phyloP scores from a whole-genome alignment of 345 rosid species.

The Euphorbia pulcherrima region DNA sequence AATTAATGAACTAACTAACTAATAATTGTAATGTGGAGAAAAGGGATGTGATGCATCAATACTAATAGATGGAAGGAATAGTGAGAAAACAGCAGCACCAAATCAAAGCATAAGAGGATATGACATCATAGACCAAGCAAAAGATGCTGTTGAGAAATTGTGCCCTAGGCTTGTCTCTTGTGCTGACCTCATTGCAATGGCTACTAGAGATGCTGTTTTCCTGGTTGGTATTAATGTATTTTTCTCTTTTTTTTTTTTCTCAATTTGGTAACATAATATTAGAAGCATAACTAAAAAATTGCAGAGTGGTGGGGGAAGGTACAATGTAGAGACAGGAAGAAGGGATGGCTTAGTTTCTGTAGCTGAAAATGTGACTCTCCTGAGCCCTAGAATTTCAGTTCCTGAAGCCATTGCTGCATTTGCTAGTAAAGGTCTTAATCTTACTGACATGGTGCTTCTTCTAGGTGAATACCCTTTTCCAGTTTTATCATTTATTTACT shows the following conservation, averaged over 20 bases:
- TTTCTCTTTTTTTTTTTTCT: background rate
- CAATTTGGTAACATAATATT: no score
- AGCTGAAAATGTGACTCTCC: slow-evolving; percentile 38
- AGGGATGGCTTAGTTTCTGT: slow-evolving; percentile 50
- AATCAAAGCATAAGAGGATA: slow-evolving; percentile 48
- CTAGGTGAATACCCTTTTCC: slow-evolving; percentile 31
- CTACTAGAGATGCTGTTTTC: slow-evolving; percentile 51
- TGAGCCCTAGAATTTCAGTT: slow-evolving; percentile 43
- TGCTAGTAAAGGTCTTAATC: slow-evolving; percentile 30
- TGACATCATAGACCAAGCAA: slow-evolving; percentile 43
- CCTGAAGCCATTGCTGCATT: slow-evolving; percentile 41
- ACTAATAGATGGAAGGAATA: slow-evolving; percentile 36
- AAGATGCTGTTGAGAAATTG: slow-evolving; percentile 34
- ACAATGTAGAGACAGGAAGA: slow-evolving; percentile 56
- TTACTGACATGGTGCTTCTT: slow-evolving; percentile 52
- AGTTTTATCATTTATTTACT: no score
- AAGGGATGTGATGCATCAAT: slow-evolving; percentile 70
- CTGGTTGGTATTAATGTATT: slow-evolving; percentile 33
- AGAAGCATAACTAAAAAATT: background rate
- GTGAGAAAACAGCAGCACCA: slow-evolving; percentile 42
- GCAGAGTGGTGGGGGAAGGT: slow-evolving; percentile 46
- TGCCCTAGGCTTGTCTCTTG: slow-evolving; percentile 47
- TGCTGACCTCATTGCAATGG: slow-evolving; percentile 52
- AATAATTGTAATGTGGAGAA: slow-evolving; percentile 2
- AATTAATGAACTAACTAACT: background rate